phyloP scores from a whole-genome alignment of 805 yeast species.

The Metschnikowia peoriensis region DNA sequence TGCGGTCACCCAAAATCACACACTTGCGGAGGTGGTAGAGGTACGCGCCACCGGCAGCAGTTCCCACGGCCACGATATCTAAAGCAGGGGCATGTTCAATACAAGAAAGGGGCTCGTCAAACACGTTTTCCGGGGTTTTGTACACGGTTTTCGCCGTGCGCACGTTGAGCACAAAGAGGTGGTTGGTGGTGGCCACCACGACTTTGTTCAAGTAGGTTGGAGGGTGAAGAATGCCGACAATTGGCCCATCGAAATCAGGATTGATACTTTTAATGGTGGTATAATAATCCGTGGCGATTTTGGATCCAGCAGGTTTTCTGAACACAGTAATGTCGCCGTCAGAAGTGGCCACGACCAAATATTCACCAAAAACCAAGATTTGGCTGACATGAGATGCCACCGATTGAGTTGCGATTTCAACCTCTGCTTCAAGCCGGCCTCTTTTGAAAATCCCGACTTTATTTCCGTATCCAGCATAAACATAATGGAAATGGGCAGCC shows the following conservation, averaged over 20 bases:
- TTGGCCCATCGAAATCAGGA: conserved; percentile 64
- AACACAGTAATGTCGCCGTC: conserved; percentile 50
- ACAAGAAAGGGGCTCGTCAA: conserved; percentile 57
- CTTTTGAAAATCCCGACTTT: conserved; percentile 77
- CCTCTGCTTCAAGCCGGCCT: conserved; percentile 57
- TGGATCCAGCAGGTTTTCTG: conserved; percentile 45
- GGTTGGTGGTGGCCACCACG: conserved; percentile 71
- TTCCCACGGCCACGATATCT: conserved; percentile 79
- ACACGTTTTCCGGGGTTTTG: conserved; percentile 48
- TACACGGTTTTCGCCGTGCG: conserved; percentile 72
- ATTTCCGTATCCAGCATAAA: conserved; percentile 72
- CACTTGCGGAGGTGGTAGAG: conserved; percentile 70
- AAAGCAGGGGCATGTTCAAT: conserved; percentile 83
- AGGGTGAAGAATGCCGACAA: conserved; percentile 72
- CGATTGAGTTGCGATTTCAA: conserved; percentile 6
- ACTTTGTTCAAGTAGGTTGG: conserved; percentile 92
- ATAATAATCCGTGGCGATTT: conserved; percentile 61
- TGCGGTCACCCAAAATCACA: conserved; percentile 46
- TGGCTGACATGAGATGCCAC: conserved; percentile 42
- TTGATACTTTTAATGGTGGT: conserved; percentile 53
- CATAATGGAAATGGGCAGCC: conserved; percentile 79
- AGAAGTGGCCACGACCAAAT: conserved; percentile 52
- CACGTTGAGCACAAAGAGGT: conserved; percentile 65
- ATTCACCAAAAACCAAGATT: conserved; percentile 73
- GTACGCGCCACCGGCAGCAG: conserved; percentile 61